Conservation (phyloP, 2,329 filamentous ascomycete species). For the Cladosporium sp. region DNA sequence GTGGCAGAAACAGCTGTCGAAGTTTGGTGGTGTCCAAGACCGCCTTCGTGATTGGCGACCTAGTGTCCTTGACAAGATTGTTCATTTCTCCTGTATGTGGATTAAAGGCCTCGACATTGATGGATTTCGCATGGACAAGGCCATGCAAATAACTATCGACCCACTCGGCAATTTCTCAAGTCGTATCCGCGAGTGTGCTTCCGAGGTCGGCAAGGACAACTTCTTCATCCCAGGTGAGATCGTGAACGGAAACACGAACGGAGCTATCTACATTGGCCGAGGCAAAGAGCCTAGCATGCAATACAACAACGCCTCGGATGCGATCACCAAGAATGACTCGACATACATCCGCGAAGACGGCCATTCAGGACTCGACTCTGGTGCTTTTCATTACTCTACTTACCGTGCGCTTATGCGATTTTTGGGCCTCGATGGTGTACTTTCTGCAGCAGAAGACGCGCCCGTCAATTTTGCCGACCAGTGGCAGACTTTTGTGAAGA, state of each 20-base stretch:
- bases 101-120: constrained; percentile 64
- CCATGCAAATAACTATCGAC: constrained; percentile 63
- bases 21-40: constrained; percentile 68
- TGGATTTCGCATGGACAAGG: constrained; percentile 67
- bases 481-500: constrained; percentile 58
- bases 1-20: constrained; percentile 64
- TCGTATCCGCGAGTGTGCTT: constrained; percentile 59
- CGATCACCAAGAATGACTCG: constrained; percentile 50
- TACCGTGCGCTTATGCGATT: constrained; percentile 65
- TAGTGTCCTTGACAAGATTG: constrained; percentile 57
- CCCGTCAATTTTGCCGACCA: constrained; percentile 55
- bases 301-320: constrained; percentile 48
- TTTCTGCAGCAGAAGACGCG: constrained; percentile 56
- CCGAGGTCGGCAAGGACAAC: constrained; percentile 59
- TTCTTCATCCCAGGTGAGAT: constrained; percentile 67
- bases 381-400: constrained; percentile 63
- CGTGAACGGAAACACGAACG: constrained; percentile 62
- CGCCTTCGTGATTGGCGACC: constrained; percentile 65
- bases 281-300: constrained; percentile 58
- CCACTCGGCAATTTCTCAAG: constrained; percentile 59
- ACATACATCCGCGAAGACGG: constrained; percentile 56
- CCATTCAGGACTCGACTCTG: constrained; percentile 57
- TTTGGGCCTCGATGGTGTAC: constrained; percentile 59
- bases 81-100: constrained; percentile 63
- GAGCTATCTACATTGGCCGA: constrained; percentile 61